A percentile compares a stretch with the other conserved stretches of the same genome.
phyloP scores from a whole-genome alignment of 768 basidiomycete genomes.

The Termitomyces sp. region DNA sequence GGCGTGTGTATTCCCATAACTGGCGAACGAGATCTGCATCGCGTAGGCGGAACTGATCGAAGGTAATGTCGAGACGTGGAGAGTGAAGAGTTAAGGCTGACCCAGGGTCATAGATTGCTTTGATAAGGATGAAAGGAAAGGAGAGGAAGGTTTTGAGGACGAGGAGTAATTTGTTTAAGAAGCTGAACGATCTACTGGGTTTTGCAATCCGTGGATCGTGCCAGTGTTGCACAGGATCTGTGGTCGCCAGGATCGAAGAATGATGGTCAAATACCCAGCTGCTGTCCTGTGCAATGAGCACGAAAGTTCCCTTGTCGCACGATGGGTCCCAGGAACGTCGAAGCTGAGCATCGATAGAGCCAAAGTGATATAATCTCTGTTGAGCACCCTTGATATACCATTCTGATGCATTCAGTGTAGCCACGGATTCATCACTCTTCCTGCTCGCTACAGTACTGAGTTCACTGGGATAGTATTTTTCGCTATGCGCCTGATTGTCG shows the following conservation, averaged over 20 bases:
- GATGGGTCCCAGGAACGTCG: conserved; percentile 30
- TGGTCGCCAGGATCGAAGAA: background rate
- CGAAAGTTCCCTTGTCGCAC: conserved; percentile 33
- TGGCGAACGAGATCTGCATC: conserved; percentile 40
- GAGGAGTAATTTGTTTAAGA: background rate
- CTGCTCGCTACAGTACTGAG: background rate
- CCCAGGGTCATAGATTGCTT: conserved; percentile 27
- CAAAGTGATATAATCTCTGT: conserved; percentile 37
- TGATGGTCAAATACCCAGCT: conserved; percentile 27
- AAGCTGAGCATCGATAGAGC: conserved; percentile 32
- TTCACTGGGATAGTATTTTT: background rate
- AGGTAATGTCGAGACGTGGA: conserved; percentile 34
- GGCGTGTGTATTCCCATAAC: conserved; percentile 14
- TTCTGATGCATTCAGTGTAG: conserved; percentile 24
- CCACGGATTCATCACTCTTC: conserved; percentile 27
- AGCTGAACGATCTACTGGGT: no score
- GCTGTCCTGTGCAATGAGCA: conserved; percentile 33
- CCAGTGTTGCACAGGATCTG: background rate
- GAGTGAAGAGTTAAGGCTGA: conserved; percentile 31
- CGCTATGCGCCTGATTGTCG: background rate
- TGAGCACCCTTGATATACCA: conserved; percentile 34
- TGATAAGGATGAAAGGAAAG: background rate
- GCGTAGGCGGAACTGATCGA: conserved; percentile 37
- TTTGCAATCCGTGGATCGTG: no score
- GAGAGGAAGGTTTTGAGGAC: background rate